Base-by-base conservation (phyloP, 371 early-diverging fungal species). In the Zancudomyces culisetae region DNA sequence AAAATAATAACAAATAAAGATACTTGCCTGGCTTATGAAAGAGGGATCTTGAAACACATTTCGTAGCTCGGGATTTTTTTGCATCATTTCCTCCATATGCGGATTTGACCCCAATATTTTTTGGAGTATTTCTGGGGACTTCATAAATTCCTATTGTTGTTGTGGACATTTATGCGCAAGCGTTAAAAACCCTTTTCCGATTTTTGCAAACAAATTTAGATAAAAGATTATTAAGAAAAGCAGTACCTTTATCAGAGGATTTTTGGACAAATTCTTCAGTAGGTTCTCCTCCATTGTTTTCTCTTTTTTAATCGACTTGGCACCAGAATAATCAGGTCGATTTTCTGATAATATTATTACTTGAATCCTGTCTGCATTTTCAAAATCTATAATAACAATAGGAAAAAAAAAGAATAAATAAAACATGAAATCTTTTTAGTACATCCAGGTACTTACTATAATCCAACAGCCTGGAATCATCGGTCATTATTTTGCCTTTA, bases 11-110 rank as follows among this genome's bases (percentile, higher is more conserved):
- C 10, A 10, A 10, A 6, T 35, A 6, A 35, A 10, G 43, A 55
- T 51, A 55, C 73, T 68, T 29, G 73, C 72, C 53, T 85, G 88
- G 49, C 77, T 74, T 49, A 86, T 68, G 42, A 85, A 78, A 2
- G 74, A 64, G 6, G 86, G 85, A 55, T 87, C 85, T 51, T 69
- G 78, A 52, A 87, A 75, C 55, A 85, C 71, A 52, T 80, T 78
- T 26, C 77, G 80, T 49, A 84, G 66, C 59, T 87, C 86, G 20
- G 86, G 85, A 55, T 86, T 84, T 57, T 79, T 72, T 45, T 86
- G 73, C 63, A 88, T 75, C 23, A 76, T 70, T 49, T 79, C 76
- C 43, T 81, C 74, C 29, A 87, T 63, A 40, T 82, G 83, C 55
- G 75, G 76, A 60, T 78, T 75, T 18, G 72, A 29, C 8, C 59